Percentiles rank a stretch among this genome's conserved stretches.
Evolutionary conservation across 2,329 filamentous ascomycete genomes (phyloP).

Genomic region (Pseudohalonectria lignicola): DNA sequence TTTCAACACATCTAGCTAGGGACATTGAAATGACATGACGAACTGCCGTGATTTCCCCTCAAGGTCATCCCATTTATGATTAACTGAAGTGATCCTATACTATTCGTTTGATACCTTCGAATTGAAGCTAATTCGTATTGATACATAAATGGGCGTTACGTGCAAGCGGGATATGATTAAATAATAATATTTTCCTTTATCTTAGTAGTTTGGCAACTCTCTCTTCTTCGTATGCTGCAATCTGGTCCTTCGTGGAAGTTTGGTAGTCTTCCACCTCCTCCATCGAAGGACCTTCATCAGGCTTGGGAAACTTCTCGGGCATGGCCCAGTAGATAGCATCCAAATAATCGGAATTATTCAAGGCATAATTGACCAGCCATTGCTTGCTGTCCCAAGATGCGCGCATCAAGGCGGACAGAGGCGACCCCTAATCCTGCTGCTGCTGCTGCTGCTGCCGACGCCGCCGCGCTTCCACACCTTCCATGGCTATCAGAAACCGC

Average conservation of each 20-base stretch:
- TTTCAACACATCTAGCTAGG: no score
- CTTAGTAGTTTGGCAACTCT: neutral
- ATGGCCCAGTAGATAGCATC: slow-evolving; percentile 1
- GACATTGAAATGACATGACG: no score
- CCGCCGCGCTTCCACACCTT: neutral
- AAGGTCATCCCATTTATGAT: no score
- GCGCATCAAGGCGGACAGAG: neutral
- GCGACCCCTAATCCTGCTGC: neutral
- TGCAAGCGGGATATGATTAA: no score
- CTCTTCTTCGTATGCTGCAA: neutral
- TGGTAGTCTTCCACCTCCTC: neutral
- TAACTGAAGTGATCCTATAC: no score
- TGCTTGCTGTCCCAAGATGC: neutral
- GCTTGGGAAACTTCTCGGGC: neutral
- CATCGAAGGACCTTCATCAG: neutral
- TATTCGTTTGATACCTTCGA: no score
- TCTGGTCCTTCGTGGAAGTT: neutral
- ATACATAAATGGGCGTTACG: no score
- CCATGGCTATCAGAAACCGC: neutral
- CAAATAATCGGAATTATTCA: neutral
- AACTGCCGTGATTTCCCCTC: no score
- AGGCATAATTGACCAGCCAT: slow-evolving; percentile 1
- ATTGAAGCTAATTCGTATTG: no score
- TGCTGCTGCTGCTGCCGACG: neutral
- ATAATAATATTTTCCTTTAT: no score